These are phyloP conservation scores for Apiospora koreana DNA, from an alignment of 2,329 filamentous ascomycete genomes.

Conservation along the genomic window DNA sequence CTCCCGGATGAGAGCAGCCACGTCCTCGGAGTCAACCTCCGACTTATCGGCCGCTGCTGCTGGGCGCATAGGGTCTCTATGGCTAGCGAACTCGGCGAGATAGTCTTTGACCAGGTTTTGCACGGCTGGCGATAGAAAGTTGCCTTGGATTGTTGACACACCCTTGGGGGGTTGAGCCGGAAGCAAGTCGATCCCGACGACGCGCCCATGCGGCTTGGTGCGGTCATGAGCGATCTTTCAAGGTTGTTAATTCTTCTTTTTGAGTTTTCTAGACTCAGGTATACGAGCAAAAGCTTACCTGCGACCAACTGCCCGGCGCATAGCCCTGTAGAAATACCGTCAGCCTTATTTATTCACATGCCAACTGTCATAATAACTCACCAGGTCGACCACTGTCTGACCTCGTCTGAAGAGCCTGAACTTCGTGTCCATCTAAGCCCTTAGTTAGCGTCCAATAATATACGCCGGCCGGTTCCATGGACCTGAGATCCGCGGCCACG, in stretches of 20 bases:
- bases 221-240: slow-evolving; percentile 75
- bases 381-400: slow-evolving; percentile 88
- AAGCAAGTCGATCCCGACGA: slow-evolving; percentile 92
- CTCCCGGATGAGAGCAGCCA: slow-evolving; percentile 34
- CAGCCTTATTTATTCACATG: neutral
- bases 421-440: slow-evolving; percentile 72
- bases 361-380: slow-evolving; percentile 40
- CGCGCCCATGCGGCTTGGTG: slow-evolving; percentile 73
- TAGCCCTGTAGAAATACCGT: slow-evolving; percentile 61
- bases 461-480: neutral
- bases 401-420: slow-evolving; percentile 77
- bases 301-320: slow-evolving; percentile 73
- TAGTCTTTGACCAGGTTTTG: slow-evolving; percentile 76
- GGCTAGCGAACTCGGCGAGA: slow-evolving; percentile 53
- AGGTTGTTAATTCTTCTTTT: neutral
- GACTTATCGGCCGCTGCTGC: neutral
- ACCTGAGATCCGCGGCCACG: slow-evolving; percentile 12
- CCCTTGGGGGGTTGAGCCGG: slow-evolving; percentile 88
- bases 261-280: slow-evolving; percentile 16
- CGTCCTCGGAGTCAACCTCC: slow-evolving; percentile 22
- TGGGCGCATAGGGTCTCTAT: slow-evolving; percentile 8
- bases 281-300: slow-evolving; percentile 43
- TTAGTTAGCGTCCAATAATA: neutral
- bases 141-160: slow-evolving; percentile 92
- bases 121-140: slow-evolving; percentile 79